These are phyloP conservation scores for Agaricales sp. DNA, from an alignment of 1,284 basidiomycete genomes.

Conservation along the genomic window DNA sequence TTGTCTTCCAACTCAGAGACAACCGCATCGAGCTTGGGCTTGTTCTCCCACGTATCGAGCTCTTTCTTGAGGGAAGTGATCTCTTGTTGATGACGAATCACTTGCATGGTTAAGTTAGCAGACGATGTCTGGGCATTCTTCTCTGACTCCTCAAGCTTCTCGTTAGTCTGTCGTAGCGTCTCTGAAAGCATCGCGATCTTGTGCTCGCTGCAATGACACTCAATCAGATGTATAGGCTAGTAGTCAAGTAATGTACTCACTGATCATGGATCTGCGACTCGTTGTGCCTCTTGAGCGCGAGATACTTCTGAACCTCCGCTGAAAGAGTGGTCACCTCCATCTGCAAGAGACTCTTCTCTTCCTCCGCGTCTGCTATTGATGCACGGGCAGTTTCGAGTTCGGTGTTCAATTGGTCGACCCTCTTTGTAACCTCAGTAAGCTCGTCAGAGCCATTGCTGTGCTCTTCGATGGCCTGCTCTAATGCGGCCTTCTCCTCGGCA, in stretches of 20 bases:
- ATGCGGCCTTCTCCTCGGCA: constrained; percentile 18
- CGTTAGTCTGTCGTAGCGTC: constrained; percentile 34
- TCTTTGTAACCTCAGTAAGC: constrained; percentile 9
- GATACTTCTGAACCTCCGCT: constrained; percentile 51
- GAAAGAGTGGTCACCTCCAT: constrained; percentile 44
- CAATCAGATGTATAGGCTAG: neutral
- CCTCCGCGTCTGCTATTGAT: constrained; percentile 13
- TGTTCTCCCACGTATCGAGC: constrained; percentile 38
- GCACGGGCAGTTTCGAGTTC: constrained; percentile 7
- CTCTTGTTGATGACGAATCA: constrained; percentile 53
- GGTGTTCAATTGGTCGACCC: constrained; percentile 11
- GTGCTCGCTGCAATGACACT: constrained; percentile 30
- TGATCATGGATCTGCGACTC: constrained; percentile 52
- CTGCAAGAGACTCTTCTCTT: constrained; percentile 25
- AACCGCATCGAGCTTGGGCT: constrained; percentile 41
- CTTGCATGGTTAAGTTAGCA: constrained; percentile 50
- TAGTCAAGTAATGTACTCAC: constrained; percentile 22
- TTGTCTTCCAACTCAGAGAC: constrained; percentile 55
- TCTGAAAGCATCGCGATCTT: constrained; percentile 30
- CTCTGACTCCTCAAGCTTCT: constrained; percentile 38
- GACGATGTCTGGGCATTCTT: constrained; percentile 42
- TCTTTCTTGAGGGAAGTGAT: constrained; percentile 46
- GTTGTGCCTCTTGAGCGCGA: constrained; percentile 46
- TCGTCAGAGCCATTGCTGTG: constrained; percentile 12
- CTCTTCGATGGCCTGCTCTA: constrained; percentile 19